Percentiles rank a stretch among this genome's conserved stretches.
Evolutionary conservation across 2,329 filamentous ascomycete species (phyloP).

Genomic region (Hawksworthiomyces lignivorus): DNA sequence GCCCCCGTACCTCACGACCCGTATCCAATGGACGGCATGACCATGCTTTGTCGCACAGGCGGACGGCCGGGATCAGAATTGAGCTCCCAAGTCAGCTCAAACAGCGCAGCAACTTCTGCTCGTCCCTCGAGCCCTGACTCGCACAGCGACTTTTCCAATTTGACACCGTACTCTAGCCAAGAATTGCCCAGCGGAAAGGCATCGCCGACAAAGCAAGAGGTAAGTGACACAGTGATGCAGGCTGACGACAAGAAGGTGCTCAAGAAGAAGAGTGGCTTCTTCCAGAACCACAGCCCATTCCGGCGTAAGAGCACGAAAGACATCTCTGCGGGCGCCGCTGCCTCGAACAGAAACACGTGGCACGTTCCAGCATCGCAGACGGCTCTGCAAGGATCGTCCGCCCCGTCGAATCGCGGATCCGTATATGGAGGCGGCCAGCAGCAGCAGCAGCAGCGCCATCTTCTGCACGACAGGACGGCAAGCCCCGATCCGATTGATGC

Average conservation of each 20-base stretch:
- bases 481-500: conserved; percentile 87
- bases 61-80: conserved; percentile 27
- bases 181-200: conserved; percentile 67
- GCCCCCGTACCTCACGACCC: conserved; percentile 78
- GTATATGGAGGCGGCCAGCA: conserved; percentile 10
- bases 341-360: conserved; percentile 53
- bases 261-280: conserved; percentile 75
- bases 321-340: conserved; percentile 27
- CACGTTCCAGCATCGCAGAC: conserved; percentile 27
- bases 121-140: conserved; percentile 81
- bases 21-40: conserved; percentile 93
- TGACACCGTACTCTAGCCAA: conserved; percentile 80
- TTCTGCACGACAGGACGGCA: conserved; percentile 35
- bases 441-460: conserved; percentile 24
- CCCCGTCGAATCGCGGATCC: conserved; percentile 1
- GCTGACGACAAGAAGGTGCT: conserved; percentile 58
- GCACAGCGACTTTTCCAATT: conserved; percentile 83
- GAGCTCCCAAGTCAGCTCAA: conserved; percentile 43
- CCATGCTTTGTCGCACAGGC: conserved; percentile 76
- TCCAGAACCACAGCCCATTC: conserved; percentile 89
- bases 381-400: conserved; percentile 14
- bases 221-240: conserved; percentile 32
- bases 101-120: conserved; percentile 46
- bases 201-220: conserved; percentile 73
- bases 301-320: conserved; percentile 85